Percentiles rank a stretch among this genome's conserved stretches.
These are phyloP conservation scores for Zygnema circumcarinatum DNA, from an alignment of 139 green algal genomes.

Conservation along the genomic window DNA sequence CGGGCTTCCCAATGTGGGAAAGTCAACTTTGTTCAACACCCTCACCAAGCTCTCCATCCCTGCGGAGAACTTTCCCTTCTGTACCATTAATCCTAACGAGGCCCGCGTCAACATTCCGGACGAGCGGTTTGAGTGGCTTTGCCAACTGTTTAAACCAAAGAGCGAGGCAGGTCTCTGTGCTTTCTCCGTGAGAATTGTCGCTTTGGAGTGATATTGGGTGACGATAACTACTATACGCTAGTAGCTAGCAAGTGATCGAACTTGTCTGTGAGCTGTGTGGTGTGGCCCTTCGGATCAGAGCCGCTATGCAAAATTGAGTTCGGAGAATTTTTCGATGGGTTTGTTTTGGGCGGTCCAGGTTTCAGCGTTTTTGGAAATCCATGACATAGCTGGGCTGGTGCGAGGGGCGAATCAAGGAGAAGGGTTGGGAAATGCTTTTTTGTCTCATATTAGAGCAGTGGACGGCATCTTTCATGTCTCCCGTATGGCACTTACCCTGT, in stretches of 20 bases:
- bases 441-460: slow-evolving; percentile 93
- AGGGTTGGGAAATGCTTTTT: slow-evolving; percentile 97
- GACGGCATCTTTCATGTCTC: slow-evolving; percentile 98
- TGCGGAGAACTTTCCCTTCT: slow-evolving; percentile 96
- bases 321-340: background rate
- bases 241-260: too few relatives aligned
- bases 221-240: too few relatives aligned
- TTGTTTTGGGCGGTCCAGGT: slow-evolving; percentile 60
- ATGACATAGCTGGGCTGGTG: slow-evolving; percentile 97
- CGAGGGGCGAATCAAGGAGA: slow-evolving; percentile 83
- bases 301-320: too few relatives aligned
- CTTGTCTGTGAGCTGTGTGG: too few relatives aligned
- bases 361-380: slow-evolving; percentile 91
- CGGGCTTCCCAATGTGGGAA: slow-evolving; percentile 95
- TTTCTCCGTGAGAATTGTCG: too few relatives aligned
- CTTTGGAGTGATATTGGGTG: too few relatives aligned
- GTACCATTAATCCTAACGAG: slow-evolving; percentile 75
- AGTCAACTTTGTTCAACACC: slow-evolving; percentile 70
- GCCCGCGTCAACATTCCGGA: slow-evolving; percentile 94
- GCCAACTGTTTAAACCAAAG: slow-evolving; percentile 70
- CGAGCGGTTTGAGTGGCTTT: slow-evolving; percentile 94
- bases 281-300: too few relatives aligned
- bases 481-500: slow-evolving; percentile 57
- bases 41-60: slow-evolving; percentile 57
- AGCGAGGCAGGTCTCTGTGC: slow-evolving; percentile 43